These are phyloP conservation scores for Nephelium lappaceum DNA, from an alignment of 345 rosid genomes.

Conservation along the genomic window DNA sequence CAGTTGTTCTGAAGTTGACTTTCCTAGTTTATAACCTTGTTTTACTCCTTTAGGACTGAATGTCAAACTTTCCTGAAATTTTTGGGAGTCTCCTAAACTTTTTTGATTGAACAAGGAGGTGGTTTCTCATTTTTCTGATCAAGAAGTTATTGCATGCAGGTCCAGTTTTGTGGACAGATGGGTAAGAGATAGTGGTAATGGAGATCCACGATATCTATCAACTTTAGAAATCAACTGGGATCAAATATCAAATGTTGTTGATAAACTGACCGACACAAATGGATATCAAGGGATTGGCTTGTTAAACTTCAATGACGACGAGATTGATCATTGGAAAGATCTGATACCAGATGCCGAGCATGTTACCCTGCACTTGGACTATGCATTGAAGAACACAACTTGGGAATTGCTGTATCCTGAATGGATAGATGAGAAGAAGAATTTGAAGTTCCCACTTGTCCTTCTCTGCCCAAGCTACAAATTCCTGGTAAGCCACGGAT, in stretches of 20 bases:
- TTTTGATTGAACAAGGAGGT: background rate
- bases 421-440: constrained; percentile 95
- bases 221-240: constrained; percentile 61
- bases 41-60: background rate
- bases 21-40: background rate
- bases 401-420: constrained; percentile 90
- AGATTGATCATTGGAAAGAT: constrained; percentile 60
- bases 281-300: constrained; percentile 73
- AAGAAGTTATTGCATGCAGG: constrained; percentile 31
- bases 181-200: constrained; percentile 38
- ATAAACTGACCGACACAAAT: constrained; percentile 44
- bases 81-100: background rate
- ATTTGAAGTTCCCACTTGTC: constrained; percentile 80
- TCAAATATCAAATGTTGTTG: constrained; percentile 53
- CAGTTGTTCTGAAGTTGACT: background rate
- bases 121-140: constrained; percentile 15
- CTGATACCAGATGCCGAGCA: constrained; percentile 62
- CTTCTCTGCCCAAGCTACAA: constrained; percentile 67
- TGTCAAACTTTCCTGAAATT: background rate
- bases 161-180: constrained; percentile 51
- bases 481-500: constrained; percentile 73
- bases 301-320: constrained; percentile 64
- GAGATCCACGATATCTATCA: constrained; percentile 64
- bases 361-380: constrained; percentile 54
- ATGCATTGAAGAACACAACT: constrained; percentile 45